Conservation (phyloP, 2,329 filamentous ascomycete species). For the Emericellopsis cladophorae region DNA sequence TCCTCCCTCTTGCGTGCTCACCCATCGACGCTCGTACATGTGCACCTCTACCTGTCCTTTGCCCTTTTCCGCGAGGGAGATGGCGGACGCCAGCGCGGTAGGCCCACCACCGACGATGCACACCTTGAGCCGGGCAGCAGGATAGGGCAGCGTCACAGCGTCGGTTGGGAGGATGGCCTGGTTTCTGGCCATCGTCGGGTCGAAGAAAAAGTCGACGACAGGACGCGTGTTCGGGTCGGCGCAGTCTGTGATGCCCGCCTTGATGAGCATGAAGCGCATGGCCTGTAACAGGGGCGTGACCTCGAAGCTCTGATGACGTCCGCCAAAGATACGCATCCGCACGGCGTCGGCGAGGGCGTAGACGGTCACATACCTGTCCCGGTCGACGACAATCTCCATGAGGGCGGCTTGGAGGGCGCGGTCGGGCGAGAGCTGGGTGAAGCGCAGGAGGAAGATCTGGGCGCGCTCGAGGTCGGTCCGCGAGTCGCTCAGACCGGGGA, state of each 20-base stretch:
- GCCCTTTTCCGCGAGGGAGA: constrained; percentile 19
- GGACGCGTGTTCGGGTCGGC: constrained; percentile 3
- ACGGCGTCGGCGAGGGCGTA: constrained; percentile 13
- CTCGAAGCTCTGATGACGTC: constrained; percentile 15
- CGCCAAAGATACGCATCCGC: constrained; percentile 12
- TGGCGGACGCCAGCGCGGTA: constrained; percentile 17
- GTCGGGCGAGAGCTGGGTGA: constrained; percentile 12
- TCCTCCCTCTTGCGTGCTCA: constrained; percentile 7
- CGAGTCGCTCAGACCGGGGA: background rate
- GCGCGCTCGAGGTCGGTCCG: constrained; percentile 9
- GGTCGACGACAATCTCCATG: constrained; percentile 15
- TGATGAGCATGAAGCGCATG: constrained; percentile 20
- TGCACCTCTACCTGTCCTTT: constrained; percentile 17
- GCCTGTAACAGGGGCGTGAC: constrained; percentile 17
- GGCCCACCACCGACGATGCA: constrained; percentile 19
- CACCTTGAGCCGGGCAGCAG: constrained; percentile 13
- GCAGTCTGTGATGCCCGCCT: constrained; percentile 10
- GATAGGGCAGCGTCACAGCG: constrained; percentile 14
- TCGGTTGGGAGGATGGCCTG: constrained; percentile 9
- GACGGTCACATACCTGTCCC: constrained; percentile 9
- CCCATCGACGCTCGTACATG: constrained; percentile 20
- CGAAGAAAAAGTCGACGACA: constrained; percentile 22
- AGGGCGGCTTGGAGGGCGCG: constrained; percentile 8
- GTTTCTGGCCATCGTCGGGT: constrained; percentile 16
- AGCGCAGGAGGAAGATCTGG: constrained; percentile 15